These are phyloP conservation scores for Penicillium robsamsonii DNA, from an alignment of 495 filamentous ascomycete genomes.

Conservation along the genomic window DNA sequence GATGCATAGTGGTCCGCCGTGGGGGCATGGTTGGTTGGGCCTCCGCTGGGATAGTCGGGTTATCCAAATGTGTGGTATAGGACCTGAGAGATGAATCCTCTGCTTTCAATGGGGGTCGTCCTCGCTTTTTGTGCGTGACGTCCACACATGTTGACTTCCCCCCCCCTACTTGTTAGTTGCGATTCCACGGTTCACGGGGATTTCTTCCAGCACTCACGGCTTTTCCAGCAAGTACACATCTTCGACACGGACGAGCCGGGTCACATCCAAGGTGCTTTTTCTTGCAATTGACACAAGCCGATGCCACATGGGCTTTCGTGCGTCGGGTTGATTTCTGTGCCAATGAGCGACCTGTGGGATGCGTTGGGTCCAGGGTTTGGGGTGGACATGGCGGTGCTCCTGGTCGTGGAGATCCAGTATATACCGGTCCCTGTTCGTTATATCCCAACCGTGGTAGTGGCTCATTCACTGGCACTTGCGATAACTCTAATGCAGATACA, in stretches of 20 bases:
- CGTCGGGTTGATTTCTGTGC: constrained; percentile 69
- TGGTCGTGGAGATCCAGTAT: constrained; percentile 22
- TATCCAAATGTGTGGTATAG: constrained; percentile 36
- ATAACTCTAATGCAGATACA: constrained; percentile 13
- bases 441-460: constrained; percentile 13
- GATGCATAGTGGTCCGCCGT: constrained; percentile 35
- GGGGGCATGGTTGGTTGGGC: constrained; percentile 24
- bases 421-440: constrained; percentile 35
- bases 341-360: constrained; percentile 31
- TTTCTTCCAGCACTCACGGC: constrained; percentile 50
- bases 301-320: constrained; percentile 93
- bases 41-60: constrained; percentile 26
- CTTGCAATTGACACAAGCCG: constrained; percentile 96
- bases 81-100: constrained; percentile 55
- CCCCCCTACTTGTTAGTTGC: constrained; percentile 4
- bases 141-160: constrained; percentile 81
- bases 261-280: constrained; percentile 87
- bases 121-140: constrained; percentile 95
- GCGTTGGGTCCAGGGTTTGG: constrained; percentile 24
- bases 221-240: constrained; percentile 63
- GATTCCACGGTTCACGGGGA: neutral
- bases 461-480: constrained; percentile 24
- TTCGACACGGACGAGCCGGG: constrained; percentile 59
- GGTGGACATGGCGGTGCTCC: constrained; percentile 32
- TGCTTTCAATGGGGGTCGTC: constrained; percentile 85